phyloP scores from a whole-genome alignment of 1,284 basidiomycete genomes.

The Hemileia vastatrix region DNA sequence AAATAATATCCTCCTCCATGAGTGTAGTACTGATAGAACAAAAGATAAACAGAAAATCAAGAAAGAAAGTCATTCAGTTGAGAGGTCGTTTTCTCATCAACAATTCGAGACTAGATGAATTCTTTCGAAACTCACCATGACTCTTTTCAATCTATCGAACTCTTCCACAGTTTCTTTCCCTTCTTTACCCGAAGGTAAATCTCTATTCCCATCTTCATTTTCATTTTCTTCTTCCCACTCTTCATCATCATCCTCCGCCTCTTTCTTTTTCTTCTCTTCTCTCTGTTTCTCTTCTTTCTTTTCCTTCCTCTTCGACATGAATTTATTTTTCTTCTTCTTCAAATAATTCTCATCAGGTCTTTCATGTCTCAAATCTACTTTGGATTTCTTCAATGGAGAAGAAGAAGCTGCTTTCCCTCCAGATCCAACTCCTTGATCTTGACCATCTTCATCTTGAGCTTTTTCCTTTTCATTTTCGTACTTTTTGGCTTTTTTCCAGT shows the following conservation, averaged over 20 bases:
- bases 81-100: constrained; percentile 27
- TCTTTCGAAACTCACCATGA: too few relatives aligned
- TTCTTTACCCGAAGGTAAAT: constrained; percentile 17
- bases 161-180: too few relatives aligned
- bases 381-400: constrained; percentile 3
- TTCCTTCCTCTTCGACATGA: constrained; percentile 9
- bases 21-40: not conserved
- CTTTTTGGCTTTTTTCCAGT: constrained; percentile 45
- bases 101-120: too few relatives aligned
- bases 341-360: constrained; percentile 56
- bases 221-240: constrained; percentile 16
- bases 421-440: constrained; percentile 16
- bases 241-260: constrained; percentile 1
- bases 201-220: constrained; percentile 5
- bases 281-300: constrained; percentile 4
- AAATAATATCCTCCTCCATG: constrained; percentile 49
- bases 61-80: not conserved
- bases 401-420: not conserved
- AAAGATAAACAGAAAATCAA: constrained; percentile 2
- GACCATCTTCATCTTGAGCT: constrained; percentile 18
- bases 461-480: constrained; percentile 28
- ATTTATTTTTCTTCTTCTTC: constrained; percentile 48
- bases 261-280: constrained; percentile 1
- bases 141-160: too few relatives aligned
- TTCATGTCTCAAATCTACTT: constrained; percentile 43